Evolutionary conservation across 305 asterid species (phyloP).

Genomic region (Fraxinus platypoda): DNA sequence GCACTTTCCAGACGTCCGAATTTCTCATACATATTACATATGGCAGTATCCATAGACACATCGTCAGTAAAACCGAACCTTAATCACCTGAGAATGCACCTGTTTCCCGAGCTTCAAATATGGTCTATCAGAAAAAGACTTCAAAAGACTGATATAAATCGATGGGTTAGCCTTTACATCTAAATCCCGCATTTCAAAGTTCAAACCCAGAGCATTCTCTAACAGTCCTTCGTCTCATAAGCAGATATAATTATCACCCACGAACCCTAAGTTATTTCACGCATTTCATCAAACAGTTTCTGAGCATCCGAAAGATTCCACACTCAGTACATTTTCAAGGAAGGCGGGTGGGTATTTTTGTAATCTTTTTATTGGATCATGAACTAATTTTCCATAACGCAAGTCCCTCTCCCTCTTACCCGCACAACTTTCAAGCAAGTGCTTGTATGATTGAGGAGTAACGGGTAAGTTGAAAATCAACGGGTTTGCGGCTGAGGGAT

Average conservation of each 20-base stretch:
- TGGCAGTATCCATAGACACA: slow-evolving; percentile 39
- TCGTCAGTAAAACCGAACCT: slow-evolving; percentile 35
- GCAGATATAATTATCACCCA: slow-evolving; percentile 42
- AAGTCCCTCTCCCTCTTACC: slow-evolving; percentile 28
- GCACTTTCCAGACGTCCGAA: slow-evolving; percentile 42
- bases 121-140: slow-evolving; percentile 29
- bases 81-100: slow-evolving; percentile 45
- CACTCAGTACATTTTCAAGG: slow-evolving; percentile 44
- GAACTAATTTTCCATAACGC: slow-evolving; percentile 36
- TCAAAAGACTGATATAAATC: slow-evolving; percentile 22
- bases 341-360: slow-evolving; percentile 29
- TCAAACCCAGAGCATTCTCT: slow-evolving; percentile 28
- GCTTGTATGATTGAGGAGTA: slow-evolving; percentile 39
- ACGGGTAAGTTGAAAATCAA: slow-evolving; percentile 26
- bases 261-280: slow-evolving; percentile 29
- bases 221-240: slow-evolving; percentile 38
- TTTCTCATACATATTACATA: slow-evolving; percentile 46
- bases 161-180: too few relatives aligned
- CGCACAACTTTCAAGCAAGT: slow-evolving; percentile 40
- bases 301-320: slow-evolving; percentile 41
- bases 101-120: slow-evolving; percentile 44
- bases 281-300: slow-evolving; percentile 53
- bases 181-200: slow-evolving; percentile 26
- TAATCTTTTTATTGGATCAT: slow-evolving; percentile 14
- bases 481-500: slow-evolving; percentile 30